Evolutionary conservation across 2,329 filamentous ascomycete species (phyloP).

Genomic region (Colletotrichum sp.): DNA sequence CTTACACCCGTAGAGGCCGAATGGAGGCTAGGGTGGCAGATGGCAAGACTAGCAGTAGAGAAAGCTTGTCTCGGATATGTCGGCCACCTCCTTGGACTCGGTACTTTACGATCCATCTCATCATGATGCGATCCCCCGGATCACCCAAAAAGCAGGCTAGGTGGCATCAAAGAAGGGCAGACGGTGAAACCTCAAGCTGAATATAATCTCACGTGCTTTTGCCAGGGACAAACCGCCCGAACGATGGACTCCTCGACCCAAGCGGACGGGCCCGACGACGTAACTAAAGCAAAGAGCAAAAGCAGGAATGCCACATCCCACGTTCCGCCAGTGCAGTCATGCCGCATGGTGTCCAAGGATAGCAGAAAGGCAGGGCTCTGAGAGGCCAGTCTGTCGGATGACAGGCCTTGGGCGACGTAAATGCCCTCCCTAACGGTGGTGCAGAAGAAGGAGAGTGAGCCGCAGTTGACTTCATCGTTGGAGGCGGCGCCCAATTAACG

Average conservation of each 20-base stretch:
- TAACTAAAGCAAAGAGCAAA: background rate
- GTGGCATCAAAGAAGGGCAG: background rate
- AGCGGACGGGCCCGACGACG: background rate
- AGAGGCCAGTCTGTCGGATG: background rate
- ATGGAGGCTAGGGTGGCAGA: background rate
- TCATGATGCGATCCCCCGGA: background rate
- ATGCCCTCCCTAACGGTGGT: background rate
- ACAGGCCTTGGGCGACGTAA: slow-evolving; percentile 10
- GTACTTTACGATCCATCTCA: background rate
- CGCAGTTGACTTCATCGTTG: slow-evolving; percentile 14
- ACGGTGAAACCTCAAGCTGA: background rate
- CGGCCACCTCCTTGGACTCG: background rate
- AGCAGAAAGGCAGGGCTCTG: background rate
- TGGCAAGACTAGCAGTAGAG: background rate
- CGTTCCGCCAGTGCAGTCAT: background rate
- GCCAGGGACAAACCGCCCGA: background rate
- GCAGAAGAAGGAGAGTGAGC: background rate
- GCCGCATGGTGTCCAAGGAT: background rate
- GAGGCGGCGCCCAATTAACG: slow-evolving; percentile 2
- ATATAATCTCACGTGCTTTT: background rate
- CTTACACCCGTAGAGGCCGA: background rate
- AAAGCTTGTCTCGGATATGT: background rate
- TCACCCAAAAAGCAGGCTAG: background rate
- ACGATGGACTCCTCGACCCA: background rate
- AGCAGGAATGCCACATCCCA: background rate